Evolutionary conservation across 257 asterid genomes (phyloP), one percentile per base, ranked within the genome.

Genomic region (Solanum appendiculatum): DNA sequence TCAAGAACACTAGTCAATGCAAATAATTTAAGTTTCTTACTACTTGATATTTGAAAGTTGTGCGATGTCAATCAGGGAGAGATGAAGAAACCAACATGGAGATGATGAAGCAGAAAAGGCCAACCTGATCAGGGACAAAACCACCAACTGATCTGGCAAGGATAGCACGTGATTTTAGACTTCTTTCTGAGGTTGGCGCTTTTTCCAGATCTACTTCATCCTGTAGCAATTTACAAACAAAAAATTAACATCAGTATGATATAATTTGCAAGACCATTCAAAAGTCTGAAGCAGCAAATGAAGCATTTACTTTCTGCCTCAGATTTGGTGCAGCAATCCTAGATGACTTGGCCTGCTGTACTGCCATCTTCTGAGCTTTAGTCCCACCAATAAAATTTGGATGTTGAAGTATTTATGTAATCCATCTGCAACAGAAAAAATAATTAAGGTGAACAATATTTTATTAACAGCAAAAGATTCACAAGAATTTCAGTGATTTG

Each of bases 331-430:
- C 89, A 66, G 93, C 70, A 84, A 88, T 80, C 89, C 91, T 90
- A 70, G 96, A 88, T 33, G 95, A 90, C 91, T 92, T 94, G 86
- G 86, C 73, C 91, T 92, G 96, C 80, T 94, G 96, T 51, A 85
- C 40, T 48, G 98, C 98, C 84, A 85, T 88, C 92, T 95, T 98
- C 42, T 95, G 87, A 86, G 99, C 99, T 92, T 92, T 95, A 89
- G 93, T 93, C 72, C 99, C 99, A 77, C 99, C 99, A 3, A 33
- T 33, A 33, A 33, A 96, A 92, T 93, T 93, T 84, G 97, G 93
- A 91, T 96, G 96, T 81, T 81, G 99, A 96, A 70, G 99, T 95
- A 90, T 96, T 96, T 86, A 96, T 92, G 91, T 92, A 96, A 89
- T 95, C 97, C 96, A 94, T 94, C 99, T 96, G 88, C 88, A 86